These are phyloP conservation scores for Pezicula neosporulosa DNA, from an alignment of 2,329 filamentous ascomycete genomes.

Conservation along the genomic window DNA sequence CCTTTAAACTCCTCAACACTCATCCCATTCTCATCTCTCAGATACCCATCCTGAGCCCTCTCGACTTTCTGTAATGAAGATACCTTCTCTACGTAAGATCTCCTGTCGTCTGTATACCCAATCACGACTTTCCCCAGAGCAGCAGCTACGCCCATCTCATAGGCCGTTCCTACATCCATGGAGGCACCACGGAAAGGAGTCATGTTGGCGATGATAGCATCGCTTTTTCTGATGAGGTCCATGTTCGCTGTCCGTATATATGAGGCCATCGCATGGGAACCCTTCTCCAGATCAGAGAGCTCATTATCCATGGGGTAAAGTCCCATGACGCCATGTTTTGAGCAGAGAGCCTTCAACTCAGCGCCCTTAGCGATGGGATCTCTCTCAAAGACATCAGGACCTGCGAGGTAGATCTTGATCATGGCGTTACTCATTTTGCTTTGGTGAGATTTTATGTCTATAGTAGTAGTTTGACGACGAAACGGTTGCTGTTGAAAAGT, in stretches of 20 bases:
- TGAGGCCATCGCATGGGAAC: slow-evolving; percentile 10
- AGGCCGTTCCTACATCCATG: slow-evolving; percentile 23
- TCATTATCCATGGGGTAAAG: slow-evolving; percentile 21
- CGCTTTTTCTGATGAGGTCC: slow-evolving; percentile 14
- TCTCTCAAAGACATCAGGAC: slow-evolving; percentile 20
- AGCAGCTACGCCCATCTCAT: slow-evolving; percentile 22
- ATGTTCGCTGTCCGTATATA: slow-evolving; percentile 20
- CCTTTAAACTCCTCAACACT: slow-evolving; percentile 42
- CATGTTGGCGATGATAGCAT: slow-evolving; percentile 21
- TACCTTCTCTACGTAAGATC: slow-evolving; percentile 16
- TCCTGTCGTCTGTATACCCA: slow-evolving; percentile 14
- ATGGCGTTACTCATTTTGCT: neutral
- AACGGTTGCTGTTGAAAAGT: too few species aligned
- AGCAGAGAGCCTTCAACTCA: slow-evolving; percentile 15
- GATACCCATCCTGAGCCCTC: slow-evolving; percentile 14
- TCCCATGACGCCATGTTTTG: slow-evolving; percentile 10
- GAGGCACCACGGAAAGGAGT: slow-evolving; percentile 19
- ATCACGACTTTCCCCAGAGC: slow-evolving; percentile 19
- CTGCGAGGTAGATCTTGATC: slow-evolving; percentile 21
- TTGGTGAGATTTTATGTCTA: neutral
- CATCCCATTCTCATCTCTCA: slow-evolving; percentile 17
- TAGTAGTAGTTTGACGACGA: neutral
- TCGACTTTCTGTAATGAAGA: slow-evolving; percentile 3
- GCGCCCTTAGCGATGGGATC: slow-evolving; percentile 13
- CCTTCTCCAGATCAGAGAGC: slow-evolving; percentile 7